Percentiles rank a stretch among this genome's conserved stretches.
Conservation (phyloP, 2,329 filamentous ascomycete genomes). For the Coniosporium tulheliwenetii region DNA sequence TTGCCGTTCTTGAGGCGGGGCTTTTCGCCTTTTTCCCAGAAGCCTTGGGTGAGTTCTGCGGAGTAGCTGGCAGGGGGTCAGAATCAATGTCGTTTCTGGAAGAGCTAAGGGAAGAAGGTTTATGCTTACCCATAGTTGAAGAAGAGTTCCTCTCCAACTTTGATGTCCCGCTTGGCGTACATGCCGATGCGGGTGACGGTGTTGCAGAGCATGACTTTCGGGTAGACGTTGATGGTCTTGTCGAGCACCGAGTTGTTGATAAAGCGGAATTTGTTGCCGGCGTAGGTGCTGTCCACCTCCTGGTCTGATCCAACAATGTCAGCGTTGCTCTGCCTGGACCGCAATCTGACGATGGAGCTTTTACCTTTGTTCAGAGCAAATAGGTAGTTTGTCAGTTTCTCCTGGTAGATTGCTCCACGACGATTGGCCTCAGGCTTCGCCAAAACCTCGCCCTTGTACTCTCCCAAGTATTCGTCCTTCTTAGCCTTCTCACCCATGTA, state of each 20-base stretch:
- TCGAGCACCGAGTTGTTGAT: constrained; percentile 57
- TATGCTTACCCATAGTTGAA: constrained; percentile 52
- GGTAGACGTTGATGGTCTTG: constrained; percentile 42
- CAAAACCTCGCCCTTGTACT: constrained; percentile 69
- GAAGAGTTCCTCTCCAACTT: constrained; percentile 59
- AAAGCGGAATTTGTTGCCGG: constrained; percentile 68
- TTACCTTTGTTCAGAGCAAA: constrained; percentile 35
- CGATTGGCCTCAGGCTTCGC: constrained; percentile 54
- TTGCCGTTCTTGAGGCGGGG: background rate
- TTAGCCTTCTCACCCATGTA: constrained; percentile 54
- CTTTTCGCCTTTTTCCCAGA: constrained; percentile 2
- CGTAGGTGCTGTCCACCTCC: constrained; percentile 55
- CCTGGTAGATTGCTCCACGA: constrained; percentile 48
- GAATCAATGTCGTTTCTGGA: background rate
- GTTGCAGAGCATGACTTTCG: constrained; percentile 57
- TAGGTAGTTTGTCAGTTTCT: constrained; percentile 46
- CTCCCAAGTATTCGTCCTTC: constrained; percentile 59
- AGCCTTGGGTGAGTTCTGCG: constrained; percentile 1
- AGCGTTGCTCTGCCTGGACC: background rate
- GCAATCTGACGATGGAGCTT: constrained; percentile 1
- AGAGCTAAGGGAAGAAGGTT: background rate
- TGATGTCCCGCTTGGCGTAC: constrained; percentile 49
- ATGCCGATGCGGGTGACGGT: constrained; percentile 62
- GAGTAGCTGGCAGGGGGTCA: constrained; percentile 1
- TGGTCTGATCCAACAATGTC: constrained; percentile 18